Evolutionary conservation across 768 basidiomycete species (phyloP).

Genomic region (Cytidiella melzeri): DNA sequence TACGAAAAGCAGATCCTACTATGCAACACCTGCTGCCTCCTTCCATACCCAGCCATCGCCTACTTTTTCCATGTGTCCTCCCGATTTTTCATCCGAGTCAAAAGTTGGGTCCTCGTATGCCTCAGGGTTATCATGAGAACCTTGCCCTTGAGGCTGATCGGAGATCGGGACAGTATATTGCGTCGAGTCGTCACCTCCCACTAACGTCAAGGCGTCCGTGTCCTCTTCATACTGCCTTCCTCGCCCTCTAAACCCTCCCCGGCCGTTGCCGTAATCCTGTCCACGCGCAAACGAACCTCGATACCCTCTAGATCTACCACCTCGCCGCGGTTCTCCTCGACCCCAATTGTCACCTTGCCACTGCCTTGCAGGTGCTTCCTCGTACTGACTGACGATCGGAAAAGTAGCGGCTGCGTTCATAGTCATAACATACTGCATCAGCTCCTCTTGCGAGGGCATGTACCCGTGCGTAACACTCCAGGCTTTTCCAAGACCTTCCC

Average conservation of each 20-base stretch:
- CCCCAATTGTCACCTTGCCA: constrained; percentile 7
- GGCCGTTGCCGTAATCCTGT: constrained; percentile 48
- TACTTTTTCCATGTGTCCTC: constrained; percentile 54
- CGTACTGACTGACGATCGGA: constrained; percentile 9
- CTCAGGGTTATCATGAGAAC: neutral
- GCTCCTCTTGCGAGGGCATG: constrained; percentile 64
- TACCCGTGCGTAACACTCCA: constrained; percentile 68
- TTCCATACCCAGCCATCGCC: constrained; percentile 71
- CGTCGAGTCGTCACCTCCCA: constrained; percentile 34
- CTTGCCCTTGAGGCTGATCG: neutral
- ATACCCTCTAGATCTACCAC: constrained; percentile 28
- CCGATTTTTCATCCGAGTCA: constrained; percentile 6
- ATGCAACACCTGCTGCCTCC: constrained; percentile 21
- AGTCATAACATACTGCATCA: constrained; percentile 67
- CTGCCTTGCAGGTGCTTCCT: neutral
- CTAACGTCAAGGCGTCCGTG: constrained; percentile 59
- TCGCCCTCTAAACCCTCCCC: constrained; percentile 35
- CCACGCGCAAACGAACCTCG: constrained; percentile 26
- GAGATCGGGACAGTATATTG: neutral
- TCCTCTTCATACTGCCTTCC: constrained; percentile 22
- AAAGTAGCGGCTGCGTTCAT: constrained; percentile 19
- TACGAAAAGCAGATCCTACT: constrained; percentile 1
- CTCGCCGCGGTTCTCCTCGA: constrained; percentile 13
- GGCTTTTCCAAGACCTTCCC: constrained; percentile 77
- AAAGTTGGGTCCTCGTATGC: neutral